A percentile compares a stretch with the other conserved stretches of the same genome.
Evolutionary conservation across 2,329 filamentous ascomycete genomes (phyloP).

Genomic region (Pseudophaeomoniella oleicola): DNA sequence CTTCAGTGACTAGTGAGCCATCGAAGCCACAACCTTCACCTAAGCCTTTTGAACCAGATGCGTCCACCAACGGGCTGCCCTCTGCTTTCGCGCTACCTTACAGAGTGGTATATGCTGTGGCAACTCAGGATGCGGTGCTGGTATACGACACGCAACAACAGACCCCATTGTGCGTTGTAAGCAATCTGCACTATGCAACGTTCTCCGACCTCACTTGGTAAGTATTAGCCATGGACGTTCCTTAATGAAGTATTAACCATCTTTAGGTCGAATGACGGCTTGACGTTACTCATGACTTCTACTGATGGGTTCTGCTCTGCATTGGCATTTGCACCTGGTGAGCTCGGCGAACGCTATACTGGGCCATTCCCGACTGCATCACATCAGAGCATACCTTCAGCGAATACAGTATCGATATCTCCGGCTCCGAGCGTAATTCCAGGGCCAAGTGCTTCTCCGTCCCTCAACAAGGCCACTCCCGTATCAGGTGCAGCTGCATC

Average conservation of each 20-base stretch:
- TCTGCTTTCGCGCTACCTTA: slow-evolving; percentile 77
- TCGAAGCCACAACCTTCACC: slow-evolving; percentile 39
- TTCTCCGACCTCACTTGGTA: slow-evolving; percentile 96
- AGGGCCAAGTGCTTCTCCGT: slow-evolving; percentile 40
- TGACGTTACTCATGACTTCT: slow-evolving; percentile 82
- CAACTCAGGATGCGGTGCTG: slow-evolving; percentile 87
- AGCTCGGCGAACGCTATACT: slow-evolving; percentile 70
- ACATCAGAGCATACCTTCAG: slow-evolving; percentile 20
- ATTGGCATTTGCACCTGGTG: slow-evolving; percentile 67
- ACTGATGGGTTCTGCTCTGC: slow-evolving; percentile 96
- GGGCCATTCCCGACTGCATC: slow-evolving; percentile 41
- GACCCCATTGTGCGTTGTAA: slow-evolving; percentile 84
- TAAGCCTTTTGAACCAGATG: slow-evolving; percentile 34
- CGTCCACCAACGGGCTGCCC: slow-evolving; percentile 28
- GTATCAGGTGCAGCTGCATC: slow-evolving; percentile 41
- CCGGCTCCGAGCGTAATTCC: slow-evolving; percentile 58
- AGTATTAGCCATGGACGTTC: slow-evolving; percentile 17
- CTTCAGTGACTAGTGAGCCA: slow-evolving; percentile 30
- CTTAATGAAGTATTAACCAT: slow-evolving; percentile 10
- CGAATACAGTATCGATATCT: slow-evolving; percentile 48
- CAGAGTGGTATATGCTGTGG: slow-evolving; percentile 90
- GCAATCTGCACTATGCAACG: slow-evolving; percentile 91
- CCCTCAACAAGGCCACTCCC: slow-evolving; percentile 38
- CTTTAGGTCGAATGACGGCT: slow-evolving; percentile 57
- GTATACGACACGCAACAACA: slow-evolving; percentile 96